Evolutionary conservation across 1,284 basidiomycete species (phyloP).

Genomic region (Sporisorium iseilematis-ciliati): DNA sequence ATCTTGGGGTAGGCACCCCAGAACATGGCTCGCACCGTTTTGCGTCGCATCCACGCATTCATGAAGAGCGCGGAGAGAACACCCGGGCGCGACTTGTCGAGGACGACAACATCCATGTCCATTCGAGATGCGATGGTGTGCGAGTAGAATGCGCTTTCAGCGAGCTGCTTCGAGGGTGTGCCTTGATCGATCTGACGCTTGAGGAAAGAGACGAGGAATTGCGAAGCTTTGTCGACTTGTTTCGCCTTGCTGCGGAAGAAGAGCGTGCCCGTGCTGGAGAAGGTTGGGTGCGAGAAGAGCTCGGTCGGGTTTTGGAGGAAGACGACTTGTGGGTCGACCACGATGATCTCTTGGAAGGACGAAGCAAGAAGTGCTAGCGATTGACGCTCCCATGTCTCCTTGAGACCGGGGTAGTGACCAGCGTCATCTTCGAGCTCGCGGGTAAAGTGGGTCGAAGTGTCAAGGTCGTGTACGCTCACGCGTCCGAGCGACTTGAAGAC

Average conservation of each 20-base stretch:
- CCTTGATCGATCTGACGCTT: conserved; percentile 49
- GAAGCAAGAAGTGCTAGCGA: conserved; percentile 33
- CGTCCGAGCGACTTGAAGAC: conserved; percentile 25
- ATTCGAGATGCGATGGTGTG: conserved; percentile 39
- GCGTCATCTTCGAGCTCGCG: conserved; percentile 44
- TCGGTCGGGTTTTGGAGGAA: conserved; percentile 38
- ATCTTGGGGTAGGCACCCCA: conserved; percentile 32
- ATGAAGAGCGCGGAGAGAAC: conserved; percentile 43
- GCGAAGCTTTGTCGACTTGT: conserved; percentile 33
- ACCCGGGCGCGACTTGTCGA: conserved; percentile 41
- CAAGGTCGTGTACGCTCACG: conserved; percentile 25
- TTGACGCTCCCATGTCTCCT: conserved; percentile 32
- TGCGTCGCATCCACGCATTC: conserved; percentile 43
- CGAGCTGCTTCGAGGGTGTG: conserved; percentile 25
- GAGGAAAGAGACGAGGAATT: conserved; percentile 47
- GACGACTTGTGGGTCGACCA: conserved; percentile 45
- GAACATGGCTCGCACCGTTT: conserved; percentile 20
- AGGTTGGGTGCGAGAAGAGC: conserved; percentile 37
- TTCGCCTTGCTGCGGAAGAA: conserved; percentile 47
- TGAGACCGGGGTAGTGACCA: conserved; percentile 32
- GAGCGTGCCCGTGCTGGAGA: conserved; percentile 36
- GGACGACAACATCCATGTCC: conserved; percentile 47
- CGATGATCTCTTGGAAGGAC: conserved; percentile 38
- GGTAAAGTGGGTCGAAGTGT: conserved; percentile 25
- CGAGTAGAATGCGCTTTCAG: conserved; percentile 32